These are phyloP conservation scores for Cryptococcus sp. DNA, from an alignment of 1,284 basidiomycete species.

Conservation along the genomic window DNA sequence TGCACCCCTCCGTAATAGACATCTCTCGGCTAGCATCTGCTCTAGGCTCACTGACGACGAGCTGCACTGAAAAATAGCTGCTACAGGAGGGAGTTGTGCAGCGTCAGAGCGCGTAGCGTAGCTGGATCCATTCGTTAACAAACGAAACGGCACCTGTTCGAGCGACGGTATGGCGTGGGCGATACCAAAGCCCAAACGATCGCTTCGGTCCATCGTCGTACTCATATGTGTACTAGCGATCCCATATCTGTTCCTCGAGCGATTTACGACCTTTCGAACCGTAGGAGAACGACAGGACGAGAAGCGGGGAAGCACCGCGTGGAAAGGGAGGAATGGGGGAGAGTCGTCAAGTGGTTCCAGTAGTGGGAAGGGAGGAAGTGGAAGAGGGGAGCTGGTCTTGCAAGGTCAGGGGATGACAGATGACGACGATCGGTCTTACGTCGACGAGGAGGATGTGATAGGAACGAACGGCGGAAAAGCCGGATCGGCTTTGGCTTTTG, in stretches of 20 bases:
- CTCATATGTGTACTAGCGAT: conserved; percentile 22
- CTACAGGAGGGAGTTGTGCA: no score
- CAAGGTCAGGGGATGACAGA: not conserved
- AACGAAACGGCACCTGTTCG: not conserved
- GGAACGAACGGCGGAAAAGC: no score
- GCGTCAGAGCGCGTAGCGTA: no score
- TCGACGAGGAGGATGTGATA: not conserved
- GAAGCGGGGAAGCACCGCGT: not conserved
- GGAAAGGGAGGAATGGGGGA: not conserved
- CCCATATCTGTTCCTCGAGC: conserved; percentile 24
- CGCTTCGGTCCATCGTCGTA: conserved; percentile 25
- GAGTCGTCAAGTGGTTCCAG: not conserved
- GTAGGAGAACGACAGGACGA: not conserved
- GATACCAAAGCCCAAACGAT: conserved; percentile 29
- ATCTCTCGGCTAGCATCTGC: no score
- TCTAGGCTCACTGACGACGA: not conserved
- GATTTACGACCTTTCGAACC: not conserved
- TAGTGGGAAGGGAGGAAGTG: not conserved
- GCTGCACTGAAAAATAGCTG: not conserved
- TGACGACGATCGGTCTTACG: not conserved
- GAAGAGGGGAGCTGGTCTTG: not conserved
- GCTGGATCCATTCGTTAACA: no score
- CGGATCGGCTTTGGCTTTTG: no score
- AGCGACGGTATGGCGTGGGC: not conserved
- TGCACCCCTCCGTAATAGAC: no score